Percentiles rank a stretch among this genome's conserved stretches.
Evolutionary conservation across 352 stramenopile genomes (phyloP).

Genomic region (Phytopythium vexans): DNA sequence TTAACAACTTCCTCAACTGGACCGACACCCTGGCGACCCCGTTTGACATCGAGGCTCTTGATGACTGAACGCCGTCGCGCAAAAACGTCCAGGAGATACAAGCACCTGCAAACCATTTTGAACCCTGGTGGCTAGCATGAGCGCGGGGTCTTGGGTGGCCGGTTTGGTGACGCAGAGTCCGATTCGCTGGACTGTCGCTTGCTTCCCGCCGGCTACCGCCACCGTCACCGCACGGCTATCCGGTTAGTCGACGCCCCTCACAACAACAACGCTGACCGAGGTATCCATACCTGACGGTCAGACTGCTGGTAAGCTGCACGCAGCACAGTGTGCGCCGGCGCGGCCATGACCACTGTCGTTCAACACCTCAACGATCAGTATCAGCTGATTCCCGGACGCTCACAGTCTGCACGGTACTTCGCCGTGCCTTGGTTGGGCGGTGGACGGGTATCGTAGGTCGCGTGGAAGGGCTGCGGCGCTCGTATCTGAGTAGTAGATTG

Average conservation of each 20-base stretch:
- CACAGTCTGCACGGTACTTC: neutral
- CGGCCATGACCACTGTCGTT: conserved; percentile 47
- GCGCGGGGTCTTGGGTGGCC: conserved; percentile 9
- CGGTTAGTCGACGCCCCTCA: neutral
- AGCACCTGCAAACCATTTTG: neutral
- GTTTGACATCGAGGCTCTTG: conserved; percentile 41
- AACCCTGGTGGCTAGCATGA: neutral
- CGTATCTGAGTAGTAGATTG: conserved; percentile 37
- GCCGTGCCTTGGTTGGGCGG: conserved; percentile 48
- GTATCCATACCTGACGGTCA: conserved; percentile 52
- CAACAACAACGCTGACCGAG: neutral
- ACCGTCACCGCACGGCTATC: no score
- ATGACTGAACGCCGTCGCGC: conserved; percentile 13
- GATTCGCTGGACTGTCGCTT: conserved; percentile 27
- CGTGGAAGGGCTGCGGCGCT: conserved; percentile 49
- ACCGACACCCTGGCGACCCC: conserved; percentile 64
- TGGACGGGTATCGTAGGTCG: conserved; percentile 69
- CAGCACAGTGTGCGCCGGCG: conserved; percentile 36
- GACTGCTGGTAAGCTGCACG: conserved; percentile 43
- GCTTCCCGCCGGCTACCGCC: conserved; percentile 6
- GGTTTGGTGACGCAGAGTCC: conserved; percentile 15
- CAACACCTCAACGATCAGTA: neutral
- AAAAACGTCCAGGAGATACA: neutral
- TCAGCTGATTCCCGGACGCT: neutral
- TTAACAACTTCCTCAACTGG: conserved; percentile 79